A percentile compares a stretch with the other conserved stretches of the same genome.
These are phyloP conservation scores for Aspergillus aculeatinus DNA, from an alignment of 2,329 filamentous ascomycete genomes.

Conservation along the genomic window DNA sequence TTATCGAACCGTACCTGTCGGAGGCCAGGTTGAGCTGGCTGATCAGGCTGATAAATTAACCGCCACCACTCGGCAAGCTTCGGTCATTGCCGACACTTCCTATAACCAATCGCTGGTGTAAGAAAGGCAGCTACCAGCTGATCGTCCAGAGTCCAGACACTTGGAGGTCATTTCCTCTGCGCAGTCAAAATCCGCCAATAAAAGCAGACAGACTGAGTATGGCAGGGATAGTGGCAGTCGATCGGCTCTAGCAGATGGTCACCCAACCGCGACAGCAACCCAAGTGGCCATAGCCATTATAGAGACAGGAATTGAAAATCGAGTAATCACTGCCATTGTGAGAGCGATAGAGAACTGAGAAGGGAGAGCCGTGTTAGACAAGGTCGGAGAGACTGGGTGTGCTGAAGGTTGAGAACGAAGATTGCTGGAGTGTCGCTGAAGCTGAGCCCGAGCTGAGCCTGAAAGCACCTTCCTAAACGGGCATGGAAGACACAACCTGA, in stretches of 20 bases:
- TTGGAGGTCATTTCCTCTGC: neutral
- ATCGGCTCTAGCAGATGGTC: neutral
- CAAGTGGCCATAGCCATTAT: neutral
- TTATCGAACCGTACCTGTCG: slow-evolving; percentile 1
- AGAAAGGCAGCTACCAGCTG: neutral
- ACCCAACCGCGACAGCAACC: neutral
- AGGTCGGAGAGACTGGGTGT: neutral
- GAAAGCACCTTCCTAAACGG: neutral
- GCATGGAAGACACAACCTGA: neutral
- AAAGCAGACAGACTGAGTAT: neutral
- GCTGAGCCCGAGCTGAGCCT: neutral
- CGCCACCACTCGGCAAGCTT: neutral
- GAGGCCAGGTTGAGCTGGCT: neutral
- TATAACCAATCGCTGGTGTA: neutral
- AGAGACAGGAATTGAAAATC: neutral
- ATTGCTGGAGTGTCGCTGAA: neutral
- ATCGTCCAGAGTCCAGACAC: neutral
- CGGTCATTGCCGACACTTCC: neutral
- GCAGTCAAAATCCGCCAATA: neutral
- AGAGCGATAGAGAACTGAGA: neutral
- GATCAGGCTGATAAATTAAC: neutral
- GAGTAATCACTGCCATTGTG: neutral
- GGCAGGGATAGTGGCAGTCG: neutral
- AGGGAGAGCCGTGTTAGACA: neutral
- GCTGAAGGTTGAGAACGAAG: neutral